Base-by-base conservation (phyloP, 2,329 filamentous ascomycete genomes). In the Aspergillus melleus region DNA sequence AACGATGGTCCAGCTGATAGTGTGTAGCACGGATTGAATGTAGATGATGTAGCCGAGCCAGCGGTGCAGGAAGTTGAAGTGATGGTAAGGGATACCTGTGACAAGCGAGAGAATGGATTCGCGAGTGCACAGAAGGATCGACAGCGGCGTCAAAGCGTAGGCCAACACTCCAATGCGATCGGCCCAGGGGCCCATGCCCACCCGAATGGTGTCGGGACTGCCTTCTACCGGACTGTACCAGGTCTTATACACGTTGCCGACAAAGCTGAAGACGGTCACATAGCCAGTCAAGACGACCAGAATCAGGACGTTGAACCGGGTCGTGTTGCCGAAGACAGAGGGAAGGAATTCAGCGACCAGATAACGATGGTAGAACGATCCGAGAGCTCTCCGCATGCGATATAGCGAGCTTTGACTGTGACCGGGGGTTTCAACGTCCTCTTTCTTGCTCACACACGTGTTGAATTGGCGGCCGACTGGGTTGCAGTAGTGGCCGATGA, bases 1-100 rank as follows among this genome's bases (percentile, higher is more conserved):
- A 49, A 92, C 77, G 49, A 92, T 70, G 26, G 82, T 85, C 90
- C 90, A 92, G 56, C 81, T 83, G 26, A 92, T 81, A 1, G 89
- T 91, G 71, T 93, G 90, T 1, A 92, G 73, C 10, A 81, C 75
- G 2, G 85, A 83, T 70, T 92, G 90, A 0, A 85, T 71, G 56
- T 90, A 84, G 63, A 93, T 91, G 67, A 92, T 81, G 62, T 89
- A 88, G 6, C 90, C 90, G 0, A 88, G 77, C 90, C 90, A 92
- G 32, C 89, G 86, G 72, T 92, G 90, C 20, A 92, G 77, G 69
- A 92, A 92, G 74, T 90, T 88, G 81, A 92, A 91, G 67, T 84
- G 86, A 66, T 92, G 89, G 68, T 91, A 91, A 0, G 90, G 89
- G 0, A 92, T 80, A 1, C 90, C 90, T 0, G 89, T 92, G 52